phyloP scores from a whole-genome alignment of 495 filamentous ascomycete species.

The Thermothielavioides terrestris region DNA sequence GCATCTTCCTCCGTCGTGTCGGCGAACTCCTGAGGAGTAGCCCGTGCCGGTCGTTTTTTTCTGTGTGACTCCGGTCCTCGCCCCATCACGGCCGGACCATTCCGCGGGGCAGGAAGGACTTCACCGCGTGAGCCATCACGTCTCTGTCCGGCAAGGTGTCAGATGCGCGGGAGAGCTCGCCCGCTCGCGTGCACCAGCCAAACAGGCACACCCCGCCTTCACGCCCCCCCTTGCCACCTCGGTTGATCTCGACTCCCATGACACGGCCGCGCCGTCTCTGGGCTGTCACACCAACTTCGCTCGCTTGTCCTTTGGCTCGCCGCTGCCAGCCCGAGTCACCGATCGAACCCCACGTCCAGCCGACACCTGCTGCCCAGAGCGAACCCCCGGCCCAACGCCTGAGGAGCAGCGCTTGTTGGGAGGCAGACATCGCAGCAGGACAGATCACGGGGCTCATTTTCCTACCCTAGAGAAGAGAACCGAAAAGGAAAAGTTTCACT shows the following conservation, averaged over 20 bases:
- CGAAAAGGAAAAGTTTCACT: background rate
- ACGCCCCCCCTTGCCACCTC: constrained; percentile 3
- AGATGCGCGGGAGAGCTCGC: constrained; percentile 3
- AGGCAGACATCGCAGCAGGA: too few relatives aligned
- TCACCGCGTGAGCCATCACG: constrained; percentile 1
- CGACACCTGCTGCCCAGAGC: too few relatives aligned
- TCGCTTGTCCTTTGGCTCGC: constrained; percentile 8
- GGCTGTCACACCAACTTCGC: constrained; percentile 4
- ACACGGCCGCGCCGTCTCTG: constrained; percentile 13
- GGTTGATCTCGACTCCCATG: constrained; percentile 7
- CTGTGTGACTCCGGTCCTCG: constrained; percentile 11
- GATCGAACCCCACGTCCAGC: too few relatives aligned
- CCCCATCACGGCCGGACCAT: constrained; percentile 17
- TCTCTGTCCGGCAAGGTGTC: background rate
- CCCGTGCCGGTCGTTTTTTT: constrained; percentile 26
- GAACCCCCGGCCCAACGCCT: too few relatives aligned
- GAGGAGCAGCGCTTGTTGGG: too few relatives aligned
- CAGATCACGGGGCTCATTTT: too few relatives aligned
- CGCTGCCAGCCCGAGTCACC: too few relatives aligned
- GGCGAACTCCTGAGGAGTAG: constrained; percentile 22
- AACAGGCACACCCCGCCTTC: background rate
- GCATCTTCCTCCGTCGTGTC: constrained; percentile 16
- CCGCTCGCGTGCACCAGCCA: background rate
- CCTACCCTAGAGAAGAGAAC: background rate
- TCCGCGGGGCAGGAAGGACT: constrained; percentile 6